phyloP scores from a whole-genome alignment of 2,329 filamentous ascomycete genomes.

The Juglanconis sp. region DNA sequence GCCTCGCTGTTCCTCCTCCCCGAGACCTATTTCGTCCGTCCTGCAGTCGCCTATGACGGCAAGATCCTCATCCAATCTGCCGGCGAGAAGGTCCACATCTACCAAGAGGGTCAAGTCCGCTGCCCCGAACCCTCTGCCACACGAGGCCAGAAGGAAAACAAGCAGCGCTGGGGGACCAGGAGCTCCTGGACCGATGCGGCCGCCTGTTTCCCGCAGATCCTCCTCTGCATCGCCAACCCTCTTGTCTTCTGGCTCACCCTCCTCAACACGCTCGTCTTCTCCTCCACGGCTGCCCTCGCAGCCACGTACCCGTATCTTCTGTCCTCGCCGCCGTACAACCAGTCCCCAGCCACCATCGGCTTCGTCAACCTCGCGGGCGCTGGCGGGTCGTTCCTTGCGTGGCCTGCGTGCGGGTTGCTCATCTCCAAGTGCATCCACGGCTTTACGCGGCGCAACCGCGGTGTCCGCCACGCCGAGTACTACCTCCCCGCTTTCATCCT shows the following conservation, averaged over 20 bases:
- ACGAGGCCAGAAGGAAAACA: neutral
- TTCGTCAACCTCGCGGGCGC: neutral
- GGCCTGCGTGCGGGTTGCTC: neutral
- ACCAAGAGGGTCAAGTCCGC: conserved; percentile 23
- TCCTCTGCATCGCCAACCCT: neutral
- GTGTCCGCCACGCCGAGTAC: conserved; percentile 25
- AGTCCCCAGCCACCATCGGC: neutral
- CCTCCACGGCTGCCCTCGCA: neutral
- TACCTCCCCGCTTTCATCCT: conserved; percentile 24
- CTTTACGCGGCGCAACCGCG: conserved; percentile 19
- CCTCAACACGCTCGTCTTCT: neutral
- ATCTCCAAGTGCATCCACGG: neutral
- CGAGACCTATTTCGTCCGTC: conserved; percentile 39
- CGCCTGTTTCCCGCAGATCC: neutral
- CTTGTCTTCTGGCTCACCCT: neutral
- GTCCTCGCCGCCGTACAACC: neutral
- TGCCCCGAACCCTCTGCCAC: neutral
- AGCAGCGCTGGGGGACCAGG: neutral
- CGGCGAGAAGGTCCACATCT: conserved; percentile 35
- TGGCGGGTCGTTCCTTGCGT: neutral
- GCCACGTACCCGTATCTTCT: neutral
- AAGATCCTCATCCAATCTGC: conserved; percentile 34
- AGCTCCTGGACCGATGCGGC: neutral
- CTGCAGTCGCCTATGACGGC: conserved; percentile 37
- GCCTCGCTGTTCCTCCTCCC: conserved; percentile 30